phyloP scores from a whole-genome alignment of 345 rosid species.

The Reutealis trisperma region DNA sequence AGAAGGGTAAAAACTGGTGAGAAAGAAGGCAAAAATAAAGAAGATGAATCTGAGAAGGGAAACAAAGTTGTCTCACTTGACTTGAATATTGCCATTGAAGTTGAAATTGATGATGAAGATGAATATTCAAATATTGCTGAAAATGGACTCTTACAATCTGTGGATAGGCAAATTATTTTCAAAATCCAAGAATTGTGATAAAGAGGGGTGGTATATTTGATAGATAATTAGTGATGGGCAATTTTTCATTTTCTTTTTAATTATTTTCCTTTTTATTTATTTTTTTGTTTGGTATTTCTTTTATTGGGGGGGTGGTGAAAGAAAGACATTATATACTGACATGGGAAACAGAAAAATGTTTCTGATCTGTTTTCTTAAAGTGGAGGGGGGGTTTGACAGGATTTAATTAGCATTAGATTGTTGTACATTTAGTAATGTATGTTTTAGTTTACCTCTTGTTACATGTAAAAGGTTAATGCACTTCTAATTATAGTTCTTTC shows the following conservation, averaged over 20 bases:
- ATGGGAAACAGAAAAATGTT: constrained; percentile 9
- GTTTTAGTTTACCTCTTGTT: not conserved
- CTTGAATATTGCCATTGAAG: constrained; percentile 57
- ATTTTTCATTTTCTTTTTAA: not conserved
- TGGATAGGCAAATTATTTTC: constrained; percentile 53
- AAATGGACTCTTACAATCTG: constrained; percentile 35
- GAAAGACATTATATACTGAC: constrained; percentile 37
- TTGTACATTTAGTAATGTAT: too few species aligned
- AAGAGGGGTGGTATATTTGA: too few species aligned
- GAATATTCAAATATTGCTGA: constrained; percentile 22
- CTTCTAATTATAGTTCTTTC: not conserved
- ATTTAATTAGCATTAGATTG: not conserved
- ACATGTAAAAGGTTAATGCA: constrained; percentile 5
- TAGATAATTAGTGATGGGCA: not conserved
- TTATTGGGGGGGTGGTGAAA: constrained; percentile 15
- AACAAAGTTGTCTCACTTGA: constrained; percentile 38
- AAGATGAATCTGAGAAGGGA: constrained; percentile 16
- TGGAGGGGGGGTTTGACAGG: constrained; percentile 16
- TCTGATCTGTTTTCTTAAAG: constrained; percentile 7
- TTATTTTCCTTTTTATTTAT: not conserved
- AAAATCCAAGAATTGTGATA: constrained; percentile 32
- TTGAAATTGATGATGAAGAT: constrained; percentile 14
- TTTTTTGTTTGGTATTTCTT: constrained; percentile 5
- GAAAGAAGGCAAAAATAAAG: constrained; percentile 22
- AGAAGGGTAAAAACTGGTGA: constrained; percentile 24